Evolutionary conservation across 1,139 yeast species (phyloP), one percentile per base, ranked within the genome.

Genomic region (Lodderomyces elongisporus): DNA sequence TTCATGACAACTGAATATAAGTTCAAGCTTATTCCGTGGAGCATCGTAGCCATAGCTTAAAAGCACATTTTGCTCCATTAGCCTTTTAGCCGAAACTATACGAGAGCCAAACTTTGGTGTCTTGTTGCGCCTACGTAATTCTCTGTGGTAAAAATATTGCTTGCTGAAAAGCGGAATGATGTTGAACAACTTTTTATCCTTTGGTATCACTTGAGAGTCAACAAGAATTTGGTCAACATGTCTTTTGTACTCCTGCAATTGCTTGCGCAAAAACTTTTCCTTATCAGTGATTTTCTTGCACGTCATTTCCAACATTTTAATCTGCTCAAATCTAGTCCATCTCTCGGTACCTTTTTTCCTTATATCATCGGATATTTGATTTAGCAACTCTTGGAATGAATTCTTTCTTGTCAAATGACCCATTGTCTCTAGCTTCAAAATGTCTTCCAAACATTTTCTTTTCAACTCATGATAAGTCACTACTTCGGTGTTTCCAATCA

Each of bases 341-440:
- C 95, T 70, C 41, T 84, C 83, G 36, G 77, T 74, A 43, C 80
- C 79, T 48, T 88, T 88, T 26, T 85, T 77, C 49, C 80, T 79
- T 46, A 91, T 87, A 45, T 93, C 96, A 34, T 73, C 61, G 0
- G 95, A 95, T 41, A 91, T 82, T 41, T 84, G 87, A 51, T 88
- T 88, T 39, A 91, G 60, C 17, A 91, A 55, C 16, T 74, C 79
- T 52, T 91, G 98, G 54, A 81, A 87, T 21, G 84, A 78, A 51
- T 85, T 77, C 14, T 69, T 63, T 38, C 95, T 70, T 3, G 82
- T 64, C 9, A 88, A 70, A 32, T 70, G 62, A 2, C 89, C 91
- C 53, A 76, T 61, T 1, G 72, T 56, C 52, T 89, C 97, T 34
- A 91, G 63, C 46, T 87, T 85, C 35, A 88, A 64, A 3, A 91